Base-by-base conservation (phyloP, 768 basidiomycete species). In the Mycena vitilis region DNA sequence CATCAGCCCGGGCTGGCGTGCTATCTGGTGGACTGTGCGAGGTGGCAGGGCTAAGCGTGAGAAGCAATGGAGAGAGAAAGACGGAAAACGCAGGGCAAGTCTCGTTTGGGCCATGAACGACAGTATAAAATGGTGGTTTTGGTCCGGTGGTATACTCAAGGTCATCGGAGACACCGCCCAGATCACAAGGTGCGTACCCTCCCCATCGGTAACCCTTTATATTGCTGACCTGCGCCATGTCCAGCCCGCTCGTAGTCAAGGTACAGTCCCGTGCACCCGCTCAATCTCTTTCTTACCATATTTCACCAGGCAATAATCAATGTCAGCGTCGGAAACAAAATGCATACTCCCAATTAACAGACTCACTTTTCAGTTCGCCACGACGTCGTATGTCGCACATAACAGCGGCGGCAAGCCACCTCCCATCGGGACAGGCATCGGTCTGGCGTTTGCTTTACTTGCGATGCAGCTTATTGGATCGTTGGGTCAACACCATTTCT, bases 401-500 rank as follows among this genome's bases (percentile, higher is more conserved):
- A 74, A 73, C 16, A 69, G 75, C 13, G 83, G 84, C 10, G 69
- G 65, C 40, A 64, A 74, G 20, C 73, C 83, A 7, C 86, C 86
- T 30, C 66, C 78, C 13, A 78, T 87, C 51, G 85, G 86, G 4
- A 78, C 77, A 47, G 94, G 94, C 36, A 82, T 96, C n/a, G 95
- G 94, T 2, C 85, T 94, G 23, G 87, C 89, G 0, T 85, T 97
- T 70, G 87, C 78, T 30, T 85, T 98, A 1, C 82, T 96, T 64
- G 76, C 80, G 22, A 82, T 98, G 72, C 91, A 95, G 73, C 59
- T 94, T 40, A 75, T 90, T 42, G 76, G 89, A 0, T 92, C 92
- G 0, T 73, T 95, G 61, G 88, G 87, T 71, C 85, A 87, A 10
- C 89, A 96, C 67, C 94, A 95, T 73, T 96, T 93, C 79, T 95